Conservation (phyloP, 169 alveolate genomes). For the Eimeria necatrix region DNA sequence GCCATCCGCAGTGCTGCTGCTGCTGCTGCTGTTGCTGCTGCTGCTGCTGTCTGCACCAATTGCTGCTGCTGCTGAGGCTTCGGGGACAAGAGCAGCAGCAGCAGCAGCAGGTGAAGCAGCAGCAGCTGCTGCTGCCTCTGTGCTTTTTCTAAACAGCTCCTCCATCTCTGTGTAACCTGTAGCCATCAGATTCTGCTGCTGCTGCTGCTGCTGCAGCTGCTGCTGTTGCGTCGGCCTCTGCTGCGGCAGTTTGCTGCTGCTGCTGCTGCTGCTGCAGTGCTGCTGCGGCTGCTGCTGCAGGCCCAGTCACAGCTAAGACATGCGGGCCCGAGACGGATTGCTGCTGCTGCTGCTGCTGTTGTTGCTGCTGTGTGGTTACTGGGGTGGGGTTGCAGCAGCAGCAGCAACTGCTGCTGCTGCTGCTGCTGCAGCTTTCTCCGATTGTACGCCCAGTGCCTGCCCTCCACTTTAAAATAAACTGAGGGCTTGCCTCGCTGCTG, state of each 20-base stretch:
- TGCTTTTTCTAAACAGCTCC: not conserved
- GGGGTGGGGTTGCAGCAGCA: not conserved
- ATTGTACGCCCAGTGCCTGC: not conserved
- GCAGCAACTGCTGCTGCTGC: not conserved
- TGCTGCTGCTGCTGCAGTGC: not conserved
- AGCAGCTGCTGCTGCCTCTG: not conserved
- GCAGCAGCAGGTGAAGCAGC: too few relatives aligned
- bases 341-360: slow-evolving; percentile 3
- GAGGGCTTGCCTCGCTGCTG: not conserved
- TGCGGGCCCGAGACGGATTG: not conserved
- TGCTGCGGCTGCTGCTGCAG: not conserved
- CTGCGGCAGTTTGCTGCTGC: not conserved
- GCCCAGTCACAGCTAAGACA: not conserved
- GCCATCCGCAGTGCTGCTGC: not conserved
- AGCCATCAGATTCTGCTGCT: not conserved
- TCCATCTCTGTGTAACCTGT: not conserved
- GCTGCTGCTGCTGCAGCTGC: not conserved
- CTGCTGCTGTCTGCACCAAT: not conserved
- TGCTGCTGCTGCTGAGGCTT: too few relatives aligned
- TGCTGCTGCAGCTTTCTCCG: not conserved
- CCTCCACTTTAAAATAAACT: not conserved
- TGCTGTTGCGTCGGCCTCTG: too few relatives aligned
- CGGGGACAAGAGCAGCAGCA: too few relatives aligned
- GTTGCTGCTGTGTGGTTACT: not conserved
- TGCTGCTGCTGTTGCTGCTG: not conserved